Conservation (phyloP, 257 asterid genomes). For the Jasminum sambac region DNA sequence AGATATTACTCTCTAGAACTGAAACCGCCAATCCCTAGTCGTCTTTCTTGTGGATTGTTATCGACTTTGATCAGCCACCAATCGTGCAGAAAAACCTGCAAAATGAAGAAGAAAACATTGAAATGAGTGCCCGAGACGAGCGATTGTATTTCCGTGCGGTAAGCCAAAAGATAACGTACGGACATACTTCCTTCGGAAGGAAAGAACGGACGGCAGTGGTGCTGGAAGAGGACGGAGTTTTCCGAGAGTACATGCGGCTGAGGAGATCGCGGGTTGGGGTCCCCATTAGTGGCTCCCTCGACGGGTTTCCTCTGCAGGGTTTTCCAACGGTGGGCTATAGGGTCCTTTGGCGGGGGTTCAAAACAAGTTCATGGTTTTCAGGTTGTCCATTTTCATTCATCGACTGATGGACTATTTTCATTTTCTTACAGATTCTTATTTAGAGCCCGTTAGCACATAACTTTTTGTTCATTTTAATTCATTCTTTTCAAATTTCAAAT, state of each 20-base stretch:
- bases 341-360: not conserved
- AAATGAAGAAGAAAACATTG: slow-evolving; percentile 26
- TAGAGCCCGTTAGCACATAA: too few species aligned
- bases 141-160: not conserved
- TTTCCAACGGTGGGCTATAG: not conserved
- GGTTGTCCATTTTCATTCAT: too few species aligned
- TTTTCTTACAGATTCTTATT: too few species aligned
- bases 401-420: too few species aligned
- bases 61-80: slow-evolving; percentile 67
- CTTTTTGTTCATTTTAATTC: too few species aligned
- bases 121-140: slow-evolving; percentile 4
- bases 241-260: slow-evolving; percentile 12
- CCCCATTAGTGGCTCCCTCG: slow-evolving; percentile 3
- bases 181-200: slow-evolving; percentile 27
- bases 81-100: slow-evolving; percentile 40
- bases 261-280: slow-evolving; percentile 9
- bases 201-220: slow-evolving; percentile 15
- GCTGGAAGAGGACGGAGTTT: slow-evolving; percentile 20
- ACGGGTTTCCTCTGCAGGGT: slow-evolving; percentile 1
- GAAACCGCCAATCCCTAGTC: slow-evolving; percentile 53
- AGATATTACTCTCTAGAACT: slow-evolving; percentile 32
- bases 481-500: too few species aligned
- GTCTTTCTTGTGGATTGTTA: slow-evolving; percentile 35
- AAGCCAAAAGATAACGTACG: slow-evolving; percentile 3
- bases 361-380: too few species aligned